Conservation (phyloP, 352 stramenopile genomes). For the Phytophthora parvispora region DNA sequence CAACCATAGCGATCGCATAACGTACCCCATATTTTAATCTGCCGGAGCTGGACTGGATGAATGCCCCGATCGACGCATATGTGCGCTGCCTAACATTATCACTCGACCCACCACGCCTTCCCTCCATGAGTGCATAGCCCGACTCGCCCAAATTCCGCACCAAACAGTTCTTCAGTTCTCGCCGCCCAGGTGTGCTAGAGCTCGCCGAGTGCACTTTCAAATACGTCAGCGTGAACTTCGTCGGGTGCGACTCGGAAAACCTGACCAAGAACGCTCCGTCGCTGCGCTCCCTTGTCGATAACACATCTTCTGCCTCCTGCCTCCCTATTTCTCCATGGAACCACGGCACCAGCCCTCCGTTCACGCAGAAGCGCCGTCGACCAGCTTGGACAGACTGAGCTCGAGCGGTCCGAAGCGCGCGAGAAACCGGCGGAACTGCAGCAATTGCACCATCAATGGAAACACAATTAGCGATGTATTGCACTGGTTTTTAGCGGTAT, state of each 20-base stretch:
- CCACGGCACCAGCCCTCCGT: slow-evolving; percentile 72
- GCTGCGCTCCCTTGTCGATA: slow-evolving; percentile 34
- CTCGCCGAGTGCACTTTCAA: slow-evolving; percentile 65
- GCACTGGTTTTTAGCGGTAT: not conserved
- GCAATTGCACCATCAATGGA: slow-evolving; percentile 9
- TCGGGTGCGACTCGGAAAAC: slow-evolving; percentile 84
- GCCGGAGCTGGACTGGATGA: slow-evolving; percentile 67
- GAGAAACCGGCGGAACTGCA: slow-evolving; percentile 70
- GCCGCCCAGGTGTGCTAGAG: slow-evolving; percentile 38
- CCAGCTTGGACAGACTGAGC: slow-evolving; percentile 59
- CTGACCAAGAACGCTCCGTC: slow-evolving; percentile 82
- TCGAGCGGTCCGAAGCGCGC: slow-evolving; percentile 80
- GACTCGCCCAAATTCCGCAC: slow-evolving; percentile 63
- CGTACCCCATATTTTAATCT: slow-evolving; percentile 74
- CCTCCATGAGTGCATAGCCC: slow-evolving; percentile 68
- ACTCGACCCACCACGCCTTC: slow-evolving; percentile 17
- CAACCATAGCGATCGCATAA: not conserved
- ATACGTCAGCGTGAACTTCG: slow-evolving; percentile 84
- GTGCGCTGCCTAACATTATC: slow-evolving; percentile 36
- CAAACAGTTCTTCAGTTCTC: slow-evolving; percentile 81
- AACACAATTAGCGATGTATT: slow-evolving; percentile 1
- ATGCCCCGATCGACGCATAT: slow-evolving; percentile 73
- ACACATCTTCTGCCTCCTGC: slow-evolving; percentile 53
- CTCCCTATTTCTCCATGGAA: slow-evolving; percentile 77
- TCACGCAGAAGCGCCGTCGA: slow-evolving; percentile 71